phyloP scores from a whole-genome alignment of 2,329 filamentous ascomycete species.

The Fusarium abutilonis region DNA sequence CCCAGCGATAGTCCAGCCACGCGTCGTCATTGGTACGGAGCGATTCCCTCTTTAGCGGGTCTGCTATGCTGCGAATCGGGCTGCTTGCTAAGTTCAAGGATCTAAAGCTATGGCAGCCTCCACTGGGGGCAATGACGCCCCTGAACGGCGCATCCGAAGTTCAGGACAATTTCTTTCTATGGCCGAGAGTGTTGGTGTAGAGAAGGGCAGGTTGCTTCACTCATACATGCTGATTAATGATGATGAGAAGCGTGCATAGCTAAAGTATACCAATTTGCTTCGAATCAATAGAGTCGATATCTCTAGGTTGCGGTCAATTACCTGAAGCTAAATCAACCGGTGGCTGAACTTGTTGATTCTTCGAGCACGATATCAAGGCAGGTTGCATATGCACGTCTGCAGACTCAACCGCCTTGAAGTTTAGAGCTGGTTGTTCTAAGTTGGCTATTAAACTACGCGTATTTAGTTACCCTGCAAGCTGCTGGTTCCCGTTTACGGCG shows the following conservation, averaged over 20 bases:
- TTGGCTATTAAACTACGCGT: conserved; percentile 24
- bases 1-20: conserved; percentile 26
- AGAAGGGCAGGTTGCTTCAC: conserved; percentile 10
- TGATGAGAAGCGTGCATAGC: conserved; percentile 4
- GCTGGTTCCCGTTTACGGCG: conserved; percentile 32
- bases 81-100: conserved; percentile 3
- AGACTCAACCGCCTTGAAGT: conserved; percentile 8
- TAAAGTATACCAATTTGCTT: conserved; percentile 5
- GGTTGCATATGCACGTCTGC: conserved; percentile 3
- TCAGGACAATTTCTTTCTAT: conserved; percentile 32
- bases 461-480: conserved; percentile 25
- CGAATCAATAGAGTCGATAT: conserved; percentile 2
- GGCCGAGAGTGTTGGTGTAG: conserved; percentile 3
- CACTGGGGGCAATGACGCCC: conserved; percentile 35
- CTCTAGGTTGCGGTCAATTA: conserved; percentile 24
- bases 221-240: neutral
- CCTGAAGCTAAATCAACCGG: conserved; percentile 1
- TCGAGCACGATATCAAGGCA: conserved; percentile 21
- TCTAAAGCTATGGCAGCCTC: conserved; percentile 2
- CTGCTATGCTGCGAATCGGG: conserved; percentile 27
- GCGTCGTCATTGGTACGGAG: conserved; percentile 40
- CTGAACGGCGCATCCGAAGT: conserved; percentile 45
- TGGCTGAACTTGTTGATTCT: conserved; percentile 3
- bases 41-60: conserved; percentile 17
- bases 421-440: conserved; percentile 13